phyloP scores from a whole-genome alignment of 768 basidiomycete species.

The Saitozyma sp. region DNA sequence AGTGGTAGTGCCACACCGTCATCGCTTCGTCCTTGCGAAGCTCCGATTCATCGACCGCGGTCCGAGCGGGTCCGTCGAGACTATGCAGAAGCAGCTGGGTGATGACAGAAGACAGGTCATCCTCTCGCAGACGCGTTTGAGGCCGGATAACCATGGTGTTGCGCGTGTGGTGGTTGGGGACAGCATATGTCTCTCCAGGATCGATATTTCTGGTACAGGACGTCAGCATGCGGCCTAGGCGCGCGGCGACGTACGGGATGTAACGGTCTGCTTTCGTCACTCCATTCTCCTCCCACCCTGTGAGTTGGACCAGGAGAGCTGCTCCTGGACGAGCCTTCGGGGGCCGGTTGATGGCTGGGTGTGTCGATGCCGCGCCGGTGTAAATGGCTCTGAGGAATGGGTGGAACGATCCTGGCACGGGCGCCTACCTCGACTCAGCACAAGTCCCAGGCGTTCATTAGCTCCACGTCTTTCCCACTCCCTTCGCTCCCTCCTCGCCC shows the following conservation, averaged over 20 bases:
- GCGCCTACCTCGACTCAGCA: constrained; percentile 35
- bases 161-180: no score
- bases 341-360: constrained; percentile 15
- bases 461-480: neutral
- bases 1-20: constrained; percentile 39
- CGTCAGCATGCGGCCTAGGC: no score
- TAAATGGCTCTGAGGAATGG: constrained; percentile 44
- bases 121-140: constrained; percentile 1
- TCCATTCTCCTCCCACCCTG: constrained; percentile 43
- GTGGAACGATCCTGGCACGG: constrained; percentile 39
- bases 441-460: no score
- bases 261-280: constrained; percentile 51
- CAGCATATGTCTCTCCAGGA: no score
- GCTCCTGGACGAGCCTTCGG: constrained; percentile 12
- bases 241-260: constrained; percentile 1
- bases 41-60: neutral
- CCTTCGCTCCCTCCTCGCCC: neutral
- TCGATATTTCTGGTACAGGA: no score
- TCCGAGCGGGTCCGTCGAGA: no score
- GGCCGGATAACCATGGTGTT: neutral
- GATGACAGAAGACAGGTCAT: neutral
- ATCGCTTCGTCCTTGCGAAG: constrained; percentile 5
- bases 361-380: constrained; percentile 27
- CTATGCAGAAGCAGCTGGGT: neutral
- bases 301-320: constrained; percentile 51